Percentiles rank a stretch among this genome's conserved stretches.
phyloP scores from a whole-genome alignment of 2,329 filamentous ascomycete species.

The Fusarium sp. region DNA sequence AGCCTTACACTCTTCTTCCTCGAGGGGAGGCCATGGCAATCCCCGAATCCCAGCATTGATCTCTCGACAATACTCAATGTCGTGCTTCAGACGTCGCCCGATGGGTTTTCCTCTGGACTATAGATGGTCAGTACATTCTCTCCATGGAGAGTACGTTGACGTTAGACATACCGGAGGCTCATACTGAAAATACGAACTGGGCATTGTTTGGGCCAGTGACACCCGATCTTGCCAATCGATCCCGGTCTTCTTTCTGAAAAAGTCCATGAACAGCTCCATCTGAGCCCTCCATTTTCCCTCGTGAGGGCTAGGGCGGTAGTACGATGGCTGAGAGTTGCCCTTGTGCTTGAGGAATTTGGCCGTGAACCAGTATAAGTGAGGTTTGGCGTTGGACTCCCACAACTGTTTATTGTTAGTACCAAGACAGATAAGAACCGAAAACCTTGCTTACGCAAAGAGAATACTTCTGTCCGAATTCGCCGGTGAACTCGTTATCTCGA shows the following conservation, averaged over 20 bases:
- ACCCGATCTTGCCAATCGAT: slow-evolving; percentile 70
- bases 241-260: slow-evolving; percentile 69
- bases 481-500: slow-evolving; percentile 59
- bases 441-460: slow-evolving; percentile 65
- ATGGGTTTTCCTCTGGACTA: slow-evolving; percentile 55
- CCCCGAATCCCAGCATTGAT: slow-evolving; percentile 50
- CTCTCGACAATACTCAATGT: slow-evolving; percentile 50
- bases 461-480: slow-evolving; percentile 68
- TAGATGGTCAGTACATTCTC: not conserved
- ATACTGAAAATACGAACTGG: slow-evolving; percentile 56
- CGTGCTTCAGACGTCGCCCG: slow-evolving; percentile 50
- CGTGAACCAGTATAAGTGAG: slow-evolving; percentile 71
- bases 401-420: slow-evolving; percentile 60
- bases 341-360: slow-evolving; percentile 62
- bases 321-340: slow-evolving; percentile 51
- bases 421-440: not conserved
- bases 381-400: slow-evolving; percentile 72
- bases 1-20: not conserved
- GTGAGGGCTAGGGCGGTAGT: slow-evolving; percentile 54
- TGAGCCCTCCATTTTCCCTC: slow-evolving; percentile 57
- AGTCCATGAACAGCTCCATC: slow-evolving; percentile 63
- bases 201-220: slow-evolving; percentile 48
- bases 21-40: slow-evolving; percentile 43
- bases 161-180: slow-evolving; percentile 58
- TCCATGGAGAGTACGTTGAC: not conserved